phyloP scores from a whole-genome alignment of 768 basidiomycete species.

The Leccinum subgranulosum region DNA sequence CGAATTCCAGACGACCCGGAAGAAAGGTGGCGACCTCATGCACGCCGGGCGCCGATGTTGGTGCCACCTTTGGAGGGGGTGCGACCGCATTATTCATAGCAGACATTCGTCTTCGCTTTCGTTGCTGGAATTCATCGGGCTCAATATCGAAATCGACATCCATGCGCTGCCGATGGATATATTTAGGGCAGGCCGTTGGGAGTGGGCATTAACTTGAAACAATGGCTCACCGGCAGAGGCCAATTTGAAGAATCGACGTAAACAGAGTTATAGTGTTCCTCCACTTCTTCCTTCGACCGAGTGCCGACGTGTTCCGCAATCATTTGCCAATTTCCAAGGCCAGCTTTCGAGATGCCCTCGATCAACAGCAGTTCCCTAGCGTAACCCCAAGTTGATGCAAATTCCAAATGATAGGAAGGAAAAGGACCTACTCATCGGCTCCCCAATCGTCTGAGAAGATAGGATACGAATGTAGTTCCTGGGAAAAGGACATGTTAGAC shows the following conservation, averaged over 20 bases:
- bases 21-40: conserved; percentile 93
- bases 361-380: conserved; percentile 82
- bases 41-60: conserved; percentile 85
- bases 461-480: conserved; percentile 96
- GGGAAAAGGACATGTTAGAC: conserved; percentile 5
- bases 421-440: conserved; percentile 80
- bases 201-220: not conserved
- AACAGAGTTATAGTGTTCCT: conserved; percentile 79
- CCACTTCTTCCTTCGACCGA: conserved; percentile 89
- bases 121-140: conserved; percentile 79
- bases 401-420: not conserved
- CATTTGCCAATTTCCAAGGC: conserved; percentile 95
- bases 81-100: conserved; percentile 61
- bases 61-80: conserved; percentile 65
- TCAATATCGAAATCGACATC: conserved; percentile 68
- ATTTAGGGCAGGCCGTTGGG: not conserved
- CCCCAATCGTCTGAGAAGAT: conserved; percentile 97
- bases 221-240: conserved; percentile 70
- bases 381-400: not conserved
- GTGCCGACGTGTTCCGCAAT: conserved; percentile 95
- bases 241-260: conserved; percentile 78
- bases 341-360: conserved; percentile 83
- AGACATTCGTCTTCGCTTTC: conserved; percentile 86
- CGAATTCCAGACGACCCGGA: conserved; percentile 97
- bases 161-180: conserved; percentile 28